Evolutionary conservation across 139 green algal genomes (phyloP).

Genomic region (Volvox reticuliferus): DNA sequence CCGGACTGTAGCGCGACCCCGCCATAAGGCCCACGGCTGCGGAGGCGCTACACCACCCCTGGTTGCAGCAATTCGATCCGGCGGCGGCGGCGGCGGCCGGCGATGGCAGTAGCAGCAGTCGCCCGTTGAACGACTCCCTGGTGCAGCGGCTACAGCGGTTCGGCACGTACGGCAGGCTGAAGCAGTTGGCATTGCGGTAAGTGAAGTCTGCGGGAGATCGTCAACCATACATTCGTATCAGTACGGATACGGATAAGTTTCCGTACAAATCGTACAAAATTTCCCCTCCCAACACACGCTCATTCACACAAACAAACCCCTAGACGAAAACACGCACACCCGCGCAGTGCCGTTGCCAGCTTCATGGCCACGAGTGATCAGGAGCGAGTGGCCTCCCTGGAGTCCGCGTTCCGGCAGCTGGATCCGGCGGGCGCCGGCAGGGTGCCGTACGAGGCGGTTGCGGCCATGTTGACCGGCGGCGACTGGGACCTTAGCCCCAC

Average conservation of each 20-base stretch:
- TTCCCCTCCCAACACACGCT: no score
- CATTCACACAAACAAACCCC: background rate
- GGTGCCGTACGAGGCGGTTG: conserved; percentile 54
- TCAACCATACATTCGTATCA: background rate
- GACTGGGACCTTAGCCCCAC: conserved; percentile 71
- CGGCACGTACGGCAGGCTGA: conserved; percentile 80
- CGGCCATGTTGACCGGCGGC: conserved; percentile 58
- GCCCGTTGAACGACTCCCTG: conserved; percentile 60
- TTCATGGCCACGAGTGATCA: conserved; percentile 37
- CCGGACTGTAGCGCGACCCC: conserved; percentile 56
- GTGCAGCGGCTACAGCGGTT: conserved; percentile 88
- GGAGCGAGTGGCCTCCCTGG: conserved; percentile 46
- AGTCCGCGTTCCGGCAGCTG: conserved; percentile 60
- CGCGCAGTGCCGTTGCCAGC: conserved; percentile 42
- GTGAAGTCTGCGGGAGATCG: background rate
- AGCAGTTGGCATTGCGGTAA: conserved; percentile 73
- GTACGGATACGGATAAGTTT: background rate
- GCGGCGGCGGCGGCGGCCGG: background rate
- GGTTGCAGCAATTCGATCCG: conserved; percentile 40
- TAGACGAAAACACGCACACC: no score
- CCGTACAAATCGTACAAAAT: no score
- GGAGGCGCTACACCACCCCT: conserved; percentile 74
- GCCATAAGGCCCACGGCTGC: conserved; percentile 58
- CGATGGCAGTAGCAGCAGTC: background rate
- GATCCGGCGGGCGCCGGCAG: conserved; percentile 49